Conservation (phyloP, 2,329 filamentous ascomycete species). For the Alternaria sp. region DNA sequence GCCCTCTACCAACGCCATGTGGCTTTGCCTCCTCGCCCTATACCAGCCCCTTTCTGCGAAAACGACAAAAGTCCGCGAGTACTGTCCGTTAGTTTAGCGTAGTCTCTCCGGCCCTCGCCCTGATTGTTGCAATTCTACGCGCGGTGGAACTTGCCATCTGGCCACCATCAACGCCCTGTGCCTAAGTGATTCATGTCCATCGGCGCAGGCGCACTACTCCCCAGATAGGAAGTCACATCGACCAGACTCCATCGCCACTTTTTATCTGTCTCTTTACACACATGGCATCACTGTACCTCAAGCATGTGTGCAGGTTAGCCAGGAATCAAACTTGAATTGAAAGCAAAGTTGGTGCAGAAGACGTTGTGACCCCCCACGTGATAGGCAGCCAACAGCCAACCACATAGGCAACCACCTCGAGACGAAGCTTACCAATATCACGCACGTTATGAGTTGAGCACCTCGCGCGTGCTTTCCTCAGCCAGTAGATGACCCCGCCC, state of each 20-base stretch:
- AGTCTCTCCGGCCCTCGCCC: not conserved
- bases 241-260: constrained; percentile 7
- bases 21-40: constrained; percentile 8
- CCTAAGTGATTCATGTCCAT: constrained; percentile 3
- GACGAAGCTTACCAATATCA: not conserved
- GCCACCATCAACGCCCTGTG: constrained; percentile 2
- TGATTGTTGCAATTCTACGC: not conserved
- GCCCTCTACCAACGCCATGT: constrained; percentile 10
- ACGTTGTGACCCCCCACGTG: not conserved
- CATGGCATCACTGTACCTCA: not conserved
- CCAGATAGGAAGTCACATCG: constrained; percentile 7
- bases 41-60: constrained; percentile 10
- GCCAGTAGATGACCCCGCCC: constrained; percentile 2
- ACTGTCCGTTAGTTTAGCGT: not conserved
- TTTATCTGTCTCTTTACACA: not conserved
- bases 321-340: constrained; percentile 2
- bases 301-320: not conserved
- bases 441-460: not conserved
- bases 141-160: not conserved
- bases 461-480: not conserved
- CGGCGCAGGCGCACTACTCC: constrained; percentile 8
- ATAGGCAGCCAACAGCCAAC: not conserved
- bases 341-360: not conserved
- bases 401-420: not conserved
- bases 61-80: not conserved